Evolutionary conservation across 164 flowering plant genomes (phyloP), one percentile per base, ranked within the genome.

Genomic region (Piper betle): DNA sequence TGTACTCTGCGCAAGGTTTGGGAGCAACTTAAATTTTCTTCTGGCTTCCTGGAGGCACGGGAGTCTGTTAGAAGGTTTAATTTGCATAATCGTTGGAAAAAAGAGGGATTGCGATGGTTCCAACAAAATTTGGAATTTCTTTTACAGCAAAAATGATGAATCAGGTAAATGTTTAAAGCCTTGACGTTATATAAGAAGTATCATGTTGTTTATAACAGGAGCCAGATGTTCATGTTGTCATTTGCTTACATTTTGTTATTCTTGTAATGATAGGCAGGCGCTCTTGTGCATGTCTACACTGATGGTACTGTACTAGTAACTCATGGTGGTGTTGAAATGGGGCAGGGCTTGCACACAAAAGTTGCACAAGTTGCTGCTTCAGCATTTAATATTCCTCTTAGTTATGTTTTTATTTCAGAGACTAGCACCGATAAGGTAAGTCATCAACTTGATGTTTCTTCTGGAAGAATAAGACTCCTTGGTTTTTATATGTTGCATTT

Each of bases 271-370:
- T 58, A 88, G 99, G 97, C 97, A 60, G 97, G 99, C 68, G 97
- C 99, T 63, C 93, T 94, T 61, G 97, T 94, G 71, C 87, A 94
- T 66, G 96, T 94, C 37, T 91, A 91, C 69, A 94, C 95, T 19
- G 99, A 94, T 75, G 97, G 97, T 59, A 88, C 99, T 63, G 93
- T 94, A 66, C 70, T 94, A 66, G 99, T 94, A 62, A 86, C 99
- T 25, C 99, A 94, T 76, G 99, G 99, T 46, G 99, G 99, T 61
- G 97, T 94, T 46, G 99, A 94, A 74, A 94, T 91, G 99, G 99
- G 99, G 43, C 99, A 94, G 81, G 97, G 99, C 65, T 76, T 94
- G 62, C 99, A 94, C 76, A 90, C 99, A 61, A 94, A 94, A 75
- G 80, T 94, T 72, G 96, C 99, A 57, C 99, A 94, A 64, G 68